Base-by-base conservation (phyloP, 2,329 filamentous ascomycete genomes). In the Cladosporium sp. region DNA sequence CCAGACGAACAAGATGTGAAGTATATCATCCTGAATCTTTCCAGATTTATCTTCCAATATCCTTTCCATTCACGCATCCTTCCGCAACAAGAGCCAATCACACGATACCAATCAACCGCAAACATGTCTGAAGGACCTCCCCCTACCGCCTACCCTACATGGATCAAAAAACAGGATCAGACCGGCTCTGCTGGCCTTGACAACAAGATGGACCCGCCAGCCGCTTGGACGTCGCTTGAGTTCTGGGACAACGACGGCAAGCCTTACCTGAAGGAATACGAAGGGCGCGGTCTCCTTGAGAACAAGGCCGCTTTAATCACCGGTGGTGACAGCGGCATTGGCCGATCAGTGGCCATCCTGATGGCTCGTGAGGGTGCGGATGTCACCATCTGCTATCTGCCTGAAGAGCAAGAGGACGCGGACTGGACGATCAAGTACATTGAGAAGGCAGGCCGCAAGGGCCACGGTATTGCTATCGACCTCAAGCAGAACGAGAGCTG, bases 311-410 rank as follows among this genome's bases (percentile, higher is more conserved):
- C 58, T 10, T 34, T 63, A 2, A 61, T 63, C 40, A 63, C 61
- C 3, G 61, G 60, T 14, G 61, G 61, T 28, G 61, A 60, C 51
- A 59, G 54, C 34, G 61, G 60, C 14, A 82, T 82, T 43, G 78
- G 79, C 14, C 74, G 78, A 9, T 70, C 77, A 0, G 72, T 80
- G 1, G 79, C 78, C 0, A 70, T 81, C 1, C 66, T 82, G 2
- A 80, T 80, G 66, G 80, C 80, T 0, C 72, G 77, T 8, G 80
- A 83, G 61, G 80, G 80, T 1, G 77, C 80, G 11, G 75, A 82
- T 56, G 69, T 81, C 43, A 77, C 72, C 19, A 80, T 82, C 54
- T 73, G 76, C 13, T 79, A 81, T 57, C 71, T 81, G 1, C 76
- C 76, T 2, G 74, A 79, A 28, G 80, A 83, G 66, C 68, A 82